phyloP scores from a whole-genome alignment of 257 asterid genomes.

The Hygrophila difformis region DNA sequence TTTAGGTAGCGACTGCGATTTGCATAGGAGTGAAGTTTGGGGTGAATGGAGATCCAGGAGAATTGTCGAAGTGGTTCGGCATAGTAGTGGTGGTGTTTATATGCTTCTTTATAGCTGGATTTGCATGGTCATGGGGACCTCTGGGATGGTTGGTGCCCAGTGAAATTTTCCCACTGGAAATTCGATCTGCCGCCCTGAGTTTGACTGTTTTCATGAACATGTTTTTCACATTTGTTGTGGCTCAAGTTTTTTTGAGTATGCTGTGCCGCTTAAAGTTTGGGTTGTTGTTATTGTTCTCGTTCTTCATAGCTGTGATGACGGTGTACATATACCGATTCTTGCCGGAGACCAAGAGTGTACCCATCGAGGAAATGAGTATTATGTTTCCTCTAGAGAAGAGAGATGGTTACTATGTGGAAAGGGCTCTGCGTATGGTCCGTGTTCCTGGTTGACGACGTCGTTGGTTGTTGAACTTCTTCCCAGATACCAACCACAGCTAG shows the following conservation, averaged over 20 bases:
- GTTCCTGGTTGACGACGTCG: conserved; percentile 38
- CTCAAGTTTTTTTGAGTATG: conserved; percentile 65
- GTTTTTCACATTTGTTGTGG: conserved; percentile 44
- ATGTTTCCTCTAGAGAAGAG: too few species aligned
- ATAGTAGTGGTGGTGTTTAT: conserved; percentile 35
- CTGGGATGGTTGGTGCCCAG: conserved; percentile 94
- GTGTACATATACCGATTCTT: conserved; percentile 31
- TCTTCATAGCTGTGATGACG: conserved; percentile 38
- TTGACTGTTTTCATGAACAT: conserved; percentile 43
- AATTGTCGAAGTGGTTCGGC: conserved; percentile 39
- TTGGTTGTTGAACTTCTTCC: too few species aligned
- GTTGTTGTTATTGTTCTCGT: conserved; percentile 39
- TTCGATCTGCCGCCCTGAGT: conserved; percentile 50
- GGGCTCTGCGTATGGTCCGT: conserved; percentile 49
- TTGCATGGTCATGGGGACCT: conserved; percentile 84
- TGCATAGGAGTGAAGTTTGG: conserved; percentile 54
- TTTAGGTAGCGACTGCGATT: conserved; percentile 47
- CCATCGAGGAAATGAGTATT: conserved; percentile 75
- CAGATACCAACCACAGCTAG: too few species aligned
- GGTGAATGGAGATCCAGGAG: conserved; percentile 22
- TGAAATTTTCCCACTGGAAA: conserved; percentile 72
- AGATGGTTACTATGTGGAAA: conserved; percentile 41
- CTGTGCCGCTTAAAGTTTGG: conserved; percentile 66
- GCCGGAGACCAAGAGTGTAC: conserved; percentile 60
- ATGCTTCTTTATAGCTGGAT: conserved; percentile 41